A percentile compares a stretch with the other conserved stretches of the same genome.
Conservation (phyloP, 2,329 filamentous ascomycete genomes). For the Penicillium sp. region DNA sequence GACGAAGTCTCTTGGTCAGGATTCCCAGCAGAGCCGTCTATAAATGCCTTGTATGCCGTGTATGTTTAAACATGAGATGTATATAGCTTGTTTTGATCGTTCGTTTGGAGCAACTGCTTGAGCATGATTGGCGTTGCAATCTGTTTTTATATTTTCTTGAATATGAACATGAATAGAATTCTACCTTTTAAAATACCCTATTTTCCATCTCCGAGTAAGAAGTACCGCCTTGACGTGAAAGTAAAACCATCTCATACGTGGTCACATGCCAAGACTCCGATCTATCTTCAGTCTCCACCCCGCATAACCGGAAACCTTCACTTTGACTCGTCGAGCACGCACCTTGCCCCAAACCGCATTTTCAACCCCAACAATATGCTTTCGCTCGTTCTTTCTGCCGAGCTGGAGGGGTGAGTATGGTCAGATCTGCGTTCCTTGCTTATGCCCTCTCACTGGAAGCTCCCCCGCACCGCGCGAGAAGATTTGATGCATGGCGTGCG, state of each 20-base stretch:
- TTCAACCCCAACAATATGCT: constrained; percentile 32
- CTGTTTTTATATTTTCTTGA: background rate
- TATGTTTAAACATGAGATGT: constrained; percentile 19
- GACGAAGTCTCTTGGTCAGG: constrained; percentile 52
- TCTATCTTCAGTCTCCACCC: constrained; percentile 27
- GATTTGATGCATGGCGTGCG: constrained; percentile 1
- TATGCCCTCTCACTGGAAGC: background rate
- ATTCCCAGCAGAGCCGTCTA: constrained; percentile 35
- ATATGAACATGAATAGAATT: constrained; percentile 13
- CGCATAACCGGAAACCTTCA: constrained; percentile 19
- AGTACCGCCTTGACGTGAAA: background rate
- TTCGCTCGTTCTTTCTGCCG: constrained; percentile 38
- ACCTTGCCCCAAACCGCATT: constrained; percentile 1
- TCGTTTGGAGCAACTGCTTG: constrained; percentile 19
- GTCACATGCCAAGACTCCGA: constrained; percentile 24
- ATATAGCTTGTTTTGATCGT: constrained; percentile 20
- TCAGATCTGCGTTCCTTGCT: background rate
- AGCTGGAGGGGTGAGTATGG: constrained; percentile 36
- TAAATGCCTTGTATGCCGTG: constrained; percentile 16
- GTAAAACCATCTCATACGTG: background rate
- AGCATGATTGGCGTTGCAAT: constrained; percentile 29
- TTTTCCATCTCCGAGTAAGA: background rate
- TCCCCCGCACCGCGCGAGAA: constrained; percentile 12
- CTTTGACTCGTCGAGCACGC: constrained; percentile 5
- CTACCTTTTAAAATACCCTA: background rate